Evolutionary conservation across 495 filamentous ascomycete genomes (phyloP).

Genomic region (Penicillium samsonianum): DNA sequence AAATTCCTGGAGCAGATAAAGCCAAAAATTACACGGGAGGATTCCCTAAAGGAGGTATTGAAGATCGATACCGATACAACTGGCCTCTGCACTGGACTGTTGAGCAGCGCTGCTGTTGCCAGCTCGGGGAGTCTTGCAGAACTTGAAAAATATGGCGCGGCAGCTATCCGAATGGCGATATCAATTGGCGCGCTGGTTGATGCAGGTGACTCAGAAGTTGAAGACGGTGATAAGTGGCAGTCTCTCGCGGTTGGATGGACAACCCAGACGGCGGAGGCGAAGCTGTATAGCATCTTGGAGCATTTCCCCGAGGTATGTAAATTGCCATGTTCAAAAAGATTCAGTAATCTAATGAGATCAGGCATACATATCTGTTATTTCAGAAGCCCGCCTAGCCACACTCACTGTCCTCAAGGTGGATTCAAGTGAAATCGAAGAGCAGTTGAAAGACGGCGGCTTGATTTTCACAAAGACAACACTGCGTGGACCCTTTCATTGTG

Average conservation of each 20-base stretch:
- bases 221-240: conserved; percentile 1
- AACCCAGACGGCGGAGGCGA: neutral
- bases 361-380: conserved; percentile 7
- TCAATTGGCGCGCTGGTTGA: conserved; percentile 38
- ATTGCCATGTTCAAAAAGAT: too few relatives aligned
- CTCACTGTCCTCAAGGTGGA: neutral
- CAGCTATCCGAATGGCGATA: conserved; percentile 36
- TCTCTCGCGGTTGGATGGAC: conserved; percentile 2
- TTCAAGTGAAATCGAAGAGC: neutral
- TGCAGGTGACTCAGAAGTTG: conserved; percentile 26
- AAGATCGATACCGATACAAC: conserved; percentile 25
- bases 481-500: neutral
- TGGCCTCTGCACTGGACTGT: conserved; percentile 44
- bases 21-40: neutral
- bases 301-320: neutral
- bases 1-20: conserved; percentile 16
- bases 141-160: conserved; percentile 31
- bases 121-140: conserved; percentile 19
- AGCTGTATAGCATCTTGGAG: neutral
- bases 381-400: conserved; percentile 3
- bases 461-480: conserved; percentile 1
- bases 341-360: neutral
- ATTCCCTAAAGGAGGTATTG: conserved; percentile 6
- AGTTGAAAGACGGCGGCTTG: neutral
- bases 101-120: conserved; percentile 38